These are phyloP conservation scores for Borovskyia barvae DNA, from an alignment of 208 protist species.

Conservation along the genomic window DNA sequence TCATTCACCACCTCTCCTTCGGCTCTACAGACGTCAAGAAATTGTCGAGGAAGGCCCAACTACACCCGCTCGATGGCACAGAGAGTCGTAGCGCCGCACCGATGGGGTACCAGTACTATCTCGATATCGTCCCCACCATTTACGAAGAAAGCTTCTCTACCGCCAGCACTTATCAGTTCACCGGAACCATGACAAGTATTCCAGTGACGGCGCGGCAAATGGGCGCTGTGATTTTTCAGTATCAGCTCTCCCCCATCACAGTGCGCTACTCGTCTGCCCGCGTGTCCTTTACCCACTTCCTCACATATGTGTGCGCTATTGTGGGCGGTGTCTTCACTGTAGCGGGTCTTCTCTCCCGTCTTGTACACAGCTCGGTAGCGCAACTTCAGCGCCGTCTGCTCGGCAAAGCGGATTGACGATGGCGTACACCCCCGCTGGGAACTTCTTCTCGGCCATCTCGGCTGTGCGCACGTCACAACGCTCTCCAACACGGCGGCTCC, in stretches of 20 bases:
- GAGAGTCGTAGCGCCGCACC: slow-evolving; percentile 3
- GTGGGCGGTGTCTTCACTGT: slow-evolving; percentile 94
- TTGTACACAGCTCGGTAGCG: slow-evolving; percentile 29
- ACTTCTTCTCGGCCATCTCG: too few species aligned
- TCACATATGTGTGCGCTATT: slow-evolving; percentile 93
- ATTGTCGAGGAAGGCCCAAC: slow-evolving; percentile 7
- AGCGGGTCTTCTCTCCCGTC: slow-evolving; percentile 44
- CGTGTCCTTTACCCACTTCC: slow-evolving; percentile 85
- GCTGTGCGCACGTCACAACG: too few species aligned
- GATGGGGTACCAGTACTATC: slow-evolving; percentile 37
- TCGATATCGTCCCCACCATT: slow-evolving; percentile 52
- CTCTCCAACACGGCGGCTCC: too few species aligned
- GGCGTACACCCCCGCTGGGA: too few species aligned
- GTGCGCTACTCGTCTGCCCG: slow-evolving; percentile 68
- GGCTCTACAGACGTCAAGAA: slow-evolving; percentile 29
- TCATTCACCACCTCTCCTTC: slow-evolving; percentile 38
- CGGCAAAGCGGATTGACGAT: slow-evolving; percentile 34
- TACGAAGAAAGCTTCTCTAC: slow-evolving; percentile 32
- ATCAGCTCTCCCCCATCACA: slow-evolving; percentile 91
- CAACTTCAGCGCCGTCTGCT: slow-evolving; percentile 48
- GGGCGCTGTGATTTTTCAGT: slow-evolving; percentile 84
- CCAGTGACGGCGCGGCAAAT: slow-evolving; percentile 8
- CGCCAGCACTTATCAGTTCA: slow-evolving; percentile 43
- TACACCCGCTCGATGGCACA: slow-evolving; percentile 32
- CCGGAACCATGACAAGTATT: slow-evolving; percentile 14